Evolutionary conservation across 192 early-diverging fungal genomes (phyloP), one percentile per base, ranked within the genome.

Genomic region (Backusella morwellensis): DNA sequence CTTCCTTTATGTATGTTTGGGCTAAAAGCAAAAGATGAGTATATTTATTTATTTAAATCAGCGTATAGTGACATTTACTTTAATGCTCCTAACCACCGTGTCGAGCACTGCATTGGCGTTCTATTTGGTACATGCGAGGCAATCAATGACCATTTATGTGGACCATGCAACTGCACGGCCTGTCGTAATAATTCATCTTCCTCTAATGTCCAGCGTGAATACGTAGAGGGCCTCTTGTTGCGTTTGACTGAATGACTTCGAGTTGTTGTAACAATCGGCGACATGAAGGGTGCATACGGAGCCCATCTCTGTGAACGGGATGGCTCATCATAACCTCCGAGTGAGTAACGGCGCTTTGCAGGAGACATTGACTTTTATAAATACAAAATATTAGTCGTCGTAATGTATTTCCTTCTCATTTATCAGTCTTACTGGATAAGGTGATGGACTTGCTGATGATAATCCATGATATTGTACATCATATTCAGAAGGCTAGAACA

Each of bases 21-120:
- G 67, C 82, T 84, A 68, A 40, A 40, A 40, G 38, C 38, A 40
- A 40, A 40, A 3, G 1, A 70, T 69, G 72, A 29, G 23, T 35
- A 8, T 29, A 41, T 35, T 7, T 8, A 11, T 40, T 17, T 68
- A 35, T 26, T 40, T 54, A 54, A 40, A 40, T 1, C 38, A 40
- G 38, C 6, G 38, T 54, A 54, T 54, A 54, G 9, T 21, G 12
- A 54, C 17, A 15, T 34, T 32, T 78, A 84, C 82, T 86, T 86
- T 42, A 86, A 75, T 26, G 85, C 83, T 35, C 85, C 83, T 32
- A 86, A 76, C 83, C 83, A 86, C 12, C 85, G 77, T 4, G 85
- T 86, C 4, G 85, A 86, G 69, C 85, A 86, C 75, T 86, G 85
- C 85, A 86, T 86, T 1, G 85, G 85, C 17, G 83, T 86, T 50